Evolutionary conservation across 1,284 basidiomycete genomes (phyloP).

Genomic region (Neotropicomus parvogracilis): DNA sequence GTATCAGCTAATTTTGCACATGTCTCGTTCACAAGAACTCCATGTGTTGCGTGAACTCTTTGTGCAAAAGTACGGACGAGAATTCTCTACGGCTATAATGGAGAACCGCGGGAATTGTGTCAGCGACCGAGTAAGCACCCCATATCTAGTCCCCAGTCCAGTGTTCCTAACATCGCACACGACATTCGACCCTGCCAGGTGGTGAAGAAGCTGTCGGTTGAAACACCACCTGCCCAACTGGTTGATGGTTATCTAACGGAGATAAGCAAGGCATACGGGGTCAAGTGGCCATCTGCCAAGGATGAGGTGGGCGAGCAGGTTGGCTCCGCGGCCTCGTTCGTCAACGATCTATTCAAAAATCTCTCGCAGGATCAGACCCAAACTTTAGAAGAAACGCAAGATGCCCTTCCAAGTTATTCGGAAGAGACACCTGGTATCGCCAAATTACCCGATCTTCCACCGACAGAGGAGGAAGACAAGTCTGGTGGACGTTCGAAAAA

Average conservation of each 20-base stretch:
- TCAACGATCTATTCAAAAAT: slow-evolving; percentile 1
- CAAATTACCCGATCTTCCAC: slow-evolving; percentile 47
- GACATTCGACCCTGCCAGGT: slow-evolving; percentile 43
- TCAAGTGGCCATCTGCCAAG: slow-evolving; percentile 57
- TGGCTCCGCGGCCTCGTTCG: slow-evolving; percentile 9
- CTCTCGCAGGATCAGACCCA: slow-evolving; percentile 13
- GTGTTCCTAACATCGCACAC: background rate
- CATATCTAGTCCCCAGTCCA: background rate
- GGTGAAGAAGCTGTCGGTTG: slow-evolving; percentile 64
- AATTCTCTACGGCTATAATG: slow-evolving; percentile 76
- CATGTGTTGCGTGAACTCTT: slow-evolving; percentile 89
- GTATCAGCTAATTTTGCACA: background rate
- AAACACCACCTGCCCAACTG: slow-evolving; percentile 68
- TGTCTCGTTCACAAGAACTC: slow-evolving; percentile 56
- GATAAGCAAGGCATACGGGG: slow-evolving; percentile 83
- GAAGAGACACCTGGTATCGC: slow-evolving; percentile 32
- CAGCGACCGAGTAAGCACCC: slow-evolving; percentile 63
- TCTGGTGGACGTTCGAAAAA: slow-evolving; percentile 10
- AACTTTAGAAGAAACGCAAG: slow-evolving; percentile 11
- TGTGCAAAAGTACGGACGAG: slow-evolving; percentile 90
- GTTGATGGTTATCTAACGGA: slow-evolving; percentile 87
- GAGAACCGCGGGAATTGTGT: slow-evolving; percentile 82
- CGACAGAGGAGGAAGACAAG: slow-evolving; percentile 38
- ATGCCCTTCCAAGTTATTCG: slow-evolving; percentile 32
- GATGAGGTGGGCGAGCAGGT: slow-evolving; percentile 37